Percentiles rank a stretch among this genome's conserved stretches.
phyloP scores from a whole-genome alignment of 257 asterid genomes.

The Solanum ossicruentum region DNA sequence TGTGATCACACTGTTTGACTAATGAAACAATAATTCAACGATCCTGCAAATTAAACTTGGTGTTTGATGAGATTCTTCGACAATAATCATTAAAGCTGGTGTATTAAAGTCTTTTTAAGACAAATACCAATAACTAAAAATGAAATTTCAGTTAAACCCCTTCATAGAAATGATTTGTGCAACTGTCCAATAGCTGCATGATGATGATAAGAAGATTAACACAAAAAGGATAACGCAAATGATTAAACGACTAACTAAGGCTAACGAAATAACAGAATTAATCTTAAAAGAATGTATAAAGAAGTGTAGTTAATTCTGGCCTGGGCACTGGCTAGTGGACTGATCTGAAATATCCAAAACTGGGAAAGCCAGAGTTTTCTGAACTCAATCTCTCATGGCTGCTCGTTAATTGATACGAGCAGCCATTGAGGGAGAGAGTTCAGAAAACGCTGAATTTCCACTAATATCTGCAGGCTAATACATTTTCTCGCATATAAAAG shows the following conservation, averaged over 20 bases:
- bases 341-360: not conserved
- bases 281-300: not conserved
- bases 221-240: not conserved
- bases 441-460: slow-evolving; percentile 13
- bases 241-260: too few relatives aligned
- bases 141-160: too few relatives aligned
- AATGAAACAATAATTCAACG: too few relatives aligned
- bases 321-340: not conserved
- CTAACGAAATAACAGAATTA: too few relatives aligned
- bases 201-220: not conserved
- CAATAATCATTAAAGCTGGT: too few relatives aligned
- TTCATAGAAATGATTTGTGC: too few relatives aligned
- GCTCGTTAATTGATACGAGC: not conserved
- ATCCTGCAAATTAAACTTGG: too few relatives aligned
- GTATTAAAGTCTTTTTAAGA: too few relatives aligned
- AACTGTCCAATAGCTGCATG: not conserved
- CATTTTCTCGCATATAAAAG: not conserved
- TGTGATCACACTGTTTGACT: too few relatives aligned
- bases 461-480: not conserved
- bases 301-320: not conserved
- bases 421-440: slow-evolving; percentile 37
- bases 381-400: not conserved
- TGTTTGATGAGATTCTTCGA: too few relatives aligned
- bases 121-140: too few relatives aligned
- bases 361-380: not conserved